Evolutionary conservation across 257 asterid species (phyloP).

Genomic region (Perilla frutescens): DNA sequence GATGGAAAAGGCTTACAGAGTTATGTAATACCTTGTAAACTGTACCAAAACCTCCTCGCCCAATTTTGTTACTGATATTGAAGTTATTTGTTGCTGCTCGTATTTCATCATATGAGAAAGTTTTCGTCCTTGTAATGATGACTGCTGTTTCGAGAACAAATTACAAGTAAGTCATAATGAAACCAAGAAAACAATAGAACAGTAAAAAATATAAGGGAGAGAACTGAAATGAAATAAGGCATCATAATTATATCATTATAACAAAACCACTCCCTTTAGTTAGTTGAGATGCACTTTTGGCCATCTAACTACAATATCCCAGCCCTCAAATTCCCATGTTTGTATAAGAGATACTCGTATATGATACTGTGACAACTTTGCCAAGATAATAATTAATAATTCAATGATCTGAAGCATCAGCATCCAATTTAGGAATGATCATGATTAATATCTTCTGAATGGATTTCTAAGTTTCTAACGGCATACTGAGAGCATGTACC

Average conservation of each 20-base stretch:
- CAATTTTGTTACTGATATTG: constrained; percentile 63
- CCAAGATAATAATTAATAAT: constrained; percentile 16
- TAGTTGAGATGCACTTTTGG: neutral
- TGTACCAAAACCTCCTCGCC: constrained; percentile 93
- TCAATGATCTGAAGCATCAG: constrained; percentile 7
- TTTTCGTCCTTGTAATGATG: constrained; percentile 48
- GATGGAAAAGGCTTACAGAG: constrained; percentile 10
- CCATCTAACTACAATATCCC: neutral
- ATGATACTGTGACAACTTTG: constrained; percentile 9
- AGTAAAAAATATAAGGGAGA: neutral
- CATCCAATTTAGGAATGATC: constrained; percentile 7
- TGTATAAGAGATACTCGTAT: neutral
- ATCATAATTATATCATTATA: constrained; percentile 19
- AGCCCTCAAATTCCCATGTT: neutral
- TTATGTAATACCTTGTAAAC: constrained; percentile 80
- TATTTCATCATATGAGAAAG: constrained; percentile 67
- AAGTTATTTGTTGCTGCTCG: constrained; percentile 73
- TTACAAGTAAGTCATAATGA: constrained; percentile 8
- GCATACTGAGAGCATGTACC: constrained; percentile 6
- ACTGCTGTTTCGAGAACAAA: constrained; percentile 46
- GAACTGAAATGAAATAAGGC: neutral
- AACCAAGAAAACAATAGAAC: constrained; percentile 26
- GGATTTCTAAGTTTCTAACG: constrained; percentile 3
- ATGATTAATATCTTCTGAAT: neutral
- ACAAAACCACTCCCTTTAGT: no score